Base-by-base conservation (phyloP, 164 flowering plant genomes). In the Brasenia schreberi region DNA sequence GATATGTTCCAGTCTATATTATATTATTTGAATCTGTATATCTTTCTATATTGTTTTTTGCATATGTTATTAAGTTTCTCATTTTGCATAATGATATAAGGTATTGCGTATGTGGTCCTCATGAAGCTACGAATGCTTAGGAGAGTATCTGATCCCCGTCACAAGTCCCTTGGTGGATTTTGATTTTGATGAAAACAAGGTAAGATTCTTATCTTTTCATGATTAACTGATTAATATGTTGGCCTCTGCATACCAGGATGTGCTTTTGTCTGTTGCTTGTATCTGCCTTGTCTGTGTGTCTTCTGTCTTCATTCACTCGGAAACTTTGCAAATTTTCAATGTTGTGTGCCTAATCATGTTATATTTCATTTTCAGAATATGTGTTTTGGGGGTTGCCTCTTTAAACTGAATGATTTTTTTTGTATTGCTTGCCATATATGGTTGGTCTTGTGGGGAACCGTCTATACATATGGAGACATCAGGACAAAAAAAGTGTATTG, bases 151-250 rank as follows among this genome's bases (percentile, higher is more conserved):
- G 5, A 59, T 86, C 39, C 83, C 88, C 4, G 80, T 77, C 60
- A 60, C 18, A 64, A 70, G 53, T 19, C 79, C 90, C 44, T 66
- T 93, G 63, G 74, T 84, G 73, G 98, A 93, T 77, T 93, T 85
- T 71, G 97, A 90, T 78, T 93, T 93, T 78, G 98, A 93, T 67
- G 97, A 90, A 77, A 88, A 79, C 81, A 93, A 93, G 96, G 98
- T 92, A 79, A 80, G 27, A 23, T 23, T 23, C 27, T 23, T 23
- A 23, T 23, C 27, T 23, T 23, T 23, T 23, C 27, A 23, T 23
- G 27, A 23, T 23, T 23, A 23, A 23, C 27, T 23, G 27, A 23
- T 23, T 23, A 23, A 23, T 23, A 23, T 23, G 27, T 23, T 23
- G 27, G 2, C 27, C 1, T 23, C 27, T 23, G 27, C 27, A 23